Evolutionary conservation across 2,329 filamentous ascomycete species (phyloP).

Genomic region (Ceratocystis ficicola): DNA sequence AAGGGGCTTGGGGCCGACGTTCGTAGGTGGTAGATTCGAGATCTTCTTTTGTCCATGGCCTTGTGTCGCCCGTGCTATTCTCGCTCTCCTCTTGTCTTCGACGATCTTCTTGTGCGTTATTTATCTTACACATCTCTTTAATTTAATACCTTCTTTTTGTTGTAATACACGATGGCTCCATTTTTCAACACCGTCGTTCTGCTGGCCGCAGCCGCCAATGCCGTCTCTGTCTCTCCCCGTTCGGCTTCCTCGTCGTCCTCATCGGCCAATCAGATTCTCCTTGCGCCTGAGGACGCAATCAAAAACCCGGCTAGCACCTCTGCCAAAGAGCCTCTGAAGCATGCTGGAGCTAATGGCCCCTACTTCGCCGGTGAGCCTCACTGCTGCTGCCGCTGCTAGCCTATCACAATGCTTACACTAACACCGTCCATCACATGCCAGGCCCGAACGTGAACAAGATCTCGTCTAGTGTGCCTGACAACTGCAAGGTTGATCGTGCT

Average conservation of each 20-base stretch:
- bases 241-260: neutral
- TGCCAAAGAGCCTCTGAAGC: conserved; percentile 32
- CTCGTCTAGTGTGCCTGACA: conserved; percentile 40
- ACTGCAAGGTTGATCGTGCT: conserved; percentile 48
- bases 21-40: neutral
- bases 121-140: neutral
- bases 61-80: neutral
- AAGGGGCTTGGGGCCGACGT: neutral
- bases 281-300: conserved; percentile 20
- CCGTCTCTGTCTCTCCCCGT: conserved; percentile 8
- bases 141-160: neutral
- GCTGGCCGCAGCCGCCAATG: conserved; percentile 9
- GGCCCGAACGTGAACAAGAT: conserved; percentile 47
- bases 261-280: conserved; percentile 6
- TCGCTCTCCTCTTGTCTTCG: conserved; percentile 1
- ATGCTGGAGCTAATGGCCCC: conserved; percentile 42
- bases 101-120: neutral
- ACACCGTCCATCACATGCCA: conserved; percentile 23
- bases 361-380: conserved; percentile 37
- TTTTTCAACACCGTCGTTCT: conserved; percentile 15
- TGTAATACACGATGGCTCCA: conserved; percentile 1
- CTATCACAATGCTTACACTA: neutral
- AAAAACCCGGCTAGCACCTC: conserved; percentile 15
- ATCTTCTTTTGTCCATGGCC: neutral
- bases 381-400: neutral